Conservation (phyloP, 2,329 filamentous ascomycete genomes). For the Mycosphaerella sp. region DNA sequence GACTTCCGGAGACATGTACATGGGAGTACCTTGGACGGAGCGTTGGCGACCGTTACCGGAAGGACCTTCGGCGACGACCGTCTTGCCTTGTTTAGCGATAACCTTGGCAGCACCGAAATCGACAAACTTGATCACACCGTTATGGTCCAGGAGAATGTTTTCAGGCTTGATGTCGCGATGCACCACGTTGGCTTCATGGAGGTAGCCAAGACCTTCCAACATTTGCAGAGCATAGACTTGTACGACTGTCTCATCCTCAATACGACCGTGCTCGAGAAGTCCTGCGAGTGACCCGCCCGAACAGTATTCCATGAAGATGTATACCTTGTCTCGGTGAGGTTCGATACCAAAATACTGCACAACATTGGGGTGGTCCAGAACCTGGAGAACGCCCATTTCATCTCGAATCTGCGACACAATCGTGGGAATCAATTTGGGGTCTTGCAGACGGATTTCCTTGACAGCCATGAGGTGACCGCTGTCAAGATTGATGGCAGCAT, state of each 20-base stretch:
- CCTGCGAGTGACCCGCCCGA: slow-evolving; percentile 87
- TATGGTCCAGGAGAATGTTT: slow-evolving; percentile 92
- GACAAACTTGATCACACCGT: slow-evolving; percentile 98
- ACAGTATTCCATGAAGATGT: slow-evolving; percentile 99
- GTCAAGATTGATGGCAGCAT: slow-evolving; percentile 94
- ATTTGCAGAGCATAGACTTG: slow-evolving; percentile 95
- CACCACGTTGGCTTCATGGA: slow-evolving; percentile 85
- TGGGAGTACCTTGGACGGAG: slow-evolving; percentile 95
- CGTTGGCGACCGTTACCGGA: slow-evolving; percentile 45
- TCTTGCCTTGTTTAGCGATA: slow-evolving; percentile 88
- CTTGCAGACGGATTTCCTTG: slow-evolving; percentile 95
- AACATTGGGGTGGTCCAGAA: slow-evolving; percentile 94
- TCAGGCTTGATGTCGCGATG: slow-evolving; percentile 98
- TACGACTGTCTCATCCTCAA: slow-evolving; percentile 95
- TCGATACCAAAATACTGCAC: slow-evolving; percentile 98
- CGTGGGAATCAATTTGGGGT: slow-evolving; percentile 90
- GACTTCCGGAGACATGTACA: slow-evolving; percentile 99
- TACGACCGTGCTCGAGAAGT: slow-evolving; percentile 87
- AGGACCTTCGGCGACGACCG: slow-evolving; percentile 56
- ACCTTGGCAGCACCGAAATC: slow-evolving; percentile 98
- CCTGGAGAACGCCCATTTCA: slow-evolving; percentile 93
- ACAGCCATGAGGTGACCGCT: slow-evolving; percentile 96
- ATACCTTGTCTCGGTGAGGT: slow-evolving; percentile 97
- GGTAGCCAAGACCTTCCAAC: slow-evolving; percentile 85
- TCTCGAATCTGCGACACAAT: slow-evolving; percentile 92